A percentile compares a stretch with the other conserved stretches of the same genome.
Evolutionary conservation across 495 filamentous ascomycete species (phyloP).

Genomic region (Penicillium cinerascens): DNA sequence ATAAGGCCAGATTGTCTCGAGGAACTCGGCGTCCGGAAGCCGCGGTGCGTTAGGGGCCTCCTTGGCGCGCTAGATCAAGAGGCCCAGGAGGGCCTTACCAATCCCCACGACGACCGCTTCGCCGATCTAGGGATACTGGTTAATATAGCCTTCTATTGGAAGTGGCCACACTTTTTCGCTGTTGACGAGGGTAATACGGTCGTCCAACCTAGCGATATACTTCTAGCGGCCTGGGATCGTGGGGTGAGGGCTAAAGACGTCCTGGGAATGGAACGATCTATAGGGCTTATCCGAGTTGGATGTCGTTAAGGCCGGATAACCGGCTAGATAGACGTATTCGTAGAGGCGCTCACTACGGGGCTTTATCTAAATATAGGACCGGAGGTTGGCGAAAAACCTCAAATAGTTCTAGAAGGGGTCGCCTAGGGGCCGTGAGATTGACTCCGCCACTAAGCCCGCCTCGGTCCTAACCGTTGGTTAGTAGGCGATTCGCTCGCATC

Average conservation of each 20-base stretch:
- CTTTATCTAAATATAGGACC: constrained; percentile 49
- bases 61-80: constrained; percentile 47
- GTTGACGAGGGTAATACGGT: constrained; percentile 59
- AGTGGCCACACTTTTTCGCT: constrained; percentile 68
- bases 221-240: constrained; percentile 59
- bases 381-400: constrained; percentile 42
- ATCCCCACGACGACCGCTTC: constrained; percentile 61
- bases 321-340: constrained; percentile 51
- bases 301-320: constrained; percentile 46
- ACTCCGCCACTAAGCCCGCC: constrained; percentile 49
- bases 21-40: constrained; percentile 37
- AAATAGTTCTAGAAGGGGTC: constrained; percentile 56
- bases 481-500: background rate
- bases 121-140: constrained; percentile 44
- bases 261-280: constrained; percentile 53
- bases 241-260: constrained; percentile 62
- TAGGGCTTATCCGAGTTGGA: constrained; percentile 52
- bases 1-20: constrained; percentile 45
- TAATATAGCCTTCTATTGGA: constrained; percentile 55
- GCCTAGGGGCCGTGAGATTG: constrained; percentile 41
- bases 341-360: constrained; percentile 41
- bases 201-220: constrained; percentile 59
- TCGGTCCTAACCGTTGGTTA: constrained; percentile 42
- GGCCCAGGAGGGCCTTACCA: constrained; percentile 46
- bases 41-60: constrained; percentile 19